Evolutionary conservation across 2,329 filamentous ascomycete genomes (phyloP).

Genomic region (Tolypocladium inflatum): DNA sequence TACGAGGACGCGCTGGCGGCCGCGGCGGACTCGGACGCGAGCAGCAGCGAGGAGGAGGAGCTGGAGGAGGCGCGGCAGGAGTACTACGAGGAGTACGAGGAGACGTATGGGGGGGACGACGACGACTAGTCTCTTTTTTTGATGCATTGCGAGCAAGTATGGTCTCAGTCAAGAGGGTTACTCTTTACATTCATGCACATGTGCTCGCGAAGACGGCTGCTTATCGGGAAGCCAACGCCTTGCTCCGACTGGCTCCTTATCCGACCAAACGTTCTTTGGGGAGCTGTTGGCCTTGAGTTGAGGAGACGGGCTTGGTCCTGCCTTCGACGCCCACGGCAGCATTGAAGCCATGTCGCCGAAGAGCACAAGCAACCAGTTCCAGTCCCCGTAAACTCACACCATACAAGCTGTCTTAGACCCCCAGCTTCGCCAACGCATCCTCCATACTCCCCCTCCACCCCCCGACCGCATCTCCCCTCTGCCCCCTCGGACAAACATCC

Average conservation of each 20-base stretch:
- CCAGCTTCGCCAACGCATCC: constrained; percentile 6
- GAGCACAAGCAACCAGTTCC: too few species aligned
- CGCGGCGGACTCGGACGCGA: constrained; percentile 31
- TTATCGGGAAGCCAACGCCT: too few species aligned
- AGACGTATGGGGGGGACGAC: constrained; percentile 25
- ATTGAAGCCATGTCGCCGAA: too few species aligned
- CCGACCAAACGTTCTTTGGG: too few species aligned
- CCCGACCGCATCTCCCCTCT: constrained; percentile 10
- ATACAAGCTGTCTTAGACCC: neutral
- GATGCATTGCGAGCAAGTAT: neutral
- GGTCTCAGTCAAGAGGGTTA: neutral
- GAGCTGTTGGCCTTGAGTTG: too few species aligned
- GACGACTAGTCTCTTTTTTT: constrained; percentile 1
- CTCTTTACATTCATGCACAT: neutral
- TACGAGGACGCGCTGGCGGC: constrained; percentile 32
- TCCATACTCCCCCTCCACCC: constrained; percentile 10
- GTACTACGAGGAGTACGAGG: constrained; percentile 40
- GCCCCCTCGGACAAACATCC: constrained; percentile 15
- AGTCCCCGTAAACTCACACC: too few species aligned
- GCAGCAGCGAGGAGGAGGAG: constrained; percentile 42
- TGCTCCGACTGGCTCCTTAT: too few species aligned
- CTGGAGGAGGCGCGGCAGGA: constrained; percentile 42
- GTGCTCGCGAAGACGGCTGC: too few species aligned
- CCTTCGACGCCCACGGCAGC: too few species aligned
- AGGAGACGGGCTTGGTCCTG: too few species aligned